Conservation (phyloP, 2,329 filamentous ascomycete genomes). For the Colletotrichum endophyticum region DNA sequence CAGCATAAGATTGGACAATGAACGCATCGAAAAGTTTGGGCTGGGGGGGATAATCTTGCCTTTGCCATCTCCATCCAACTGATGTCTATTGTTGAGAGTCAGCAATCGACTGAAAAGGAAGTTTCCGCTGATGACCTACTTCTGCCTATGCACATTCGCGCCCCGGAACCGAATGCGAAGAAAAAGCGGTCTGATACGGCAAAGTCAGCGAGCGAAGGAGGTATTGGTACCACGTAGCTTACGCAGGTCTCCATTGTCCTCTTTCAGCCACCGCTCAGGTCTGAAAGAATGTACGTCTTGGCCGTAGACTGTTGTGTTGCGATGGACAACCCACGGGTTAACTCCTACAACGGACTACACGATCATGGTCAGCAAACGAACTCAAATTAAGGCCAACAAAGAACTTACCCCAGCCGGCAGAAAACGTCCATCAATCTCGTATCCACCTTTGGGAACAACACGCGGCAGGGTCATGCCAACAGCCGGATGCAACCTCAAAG, state of each 20-base stretch:
- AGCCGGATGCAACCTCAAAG: neutral
- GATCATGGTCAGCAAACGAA: neutral
- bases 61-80: slow-evolving; percentile 20
- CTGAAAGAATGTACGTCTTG: slow-evolving; percentile 6
- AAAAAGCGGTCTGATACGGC: neutral
- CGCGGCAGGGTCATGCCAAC: slow-evolving; percentile 12
- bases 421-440: slow-evolving; percentile 23
- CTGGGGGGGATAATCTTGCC: neutral
- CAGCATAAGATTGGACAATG: neutral
- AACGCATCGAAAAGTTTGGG: fast-evolving
- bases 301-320: neutral
- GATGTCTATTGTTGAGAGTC: neutral
- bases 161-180: neutral
- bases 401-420: slow-evolving; percentile 25
- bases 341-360: slow-evolving; percentile 23
- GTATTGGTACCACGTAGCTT: neutral
- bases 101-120: neutral
- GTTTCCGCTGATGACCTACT: neutral
- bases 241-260: neutral
- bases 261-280: slow-evolving; percentile 12
- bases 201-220: neutral
- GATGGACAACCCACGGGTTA: slow-evolving; percentile 30
- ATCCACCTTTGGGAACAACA: neutral
- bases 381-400: neutral
- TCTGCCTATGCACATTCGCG: neutral